These are phyloP conservation scores for Penicillium simplicissimum DNA, from an alignment of 495 filamentous ascomycete species.

Conservation along the genomic window DNA sequence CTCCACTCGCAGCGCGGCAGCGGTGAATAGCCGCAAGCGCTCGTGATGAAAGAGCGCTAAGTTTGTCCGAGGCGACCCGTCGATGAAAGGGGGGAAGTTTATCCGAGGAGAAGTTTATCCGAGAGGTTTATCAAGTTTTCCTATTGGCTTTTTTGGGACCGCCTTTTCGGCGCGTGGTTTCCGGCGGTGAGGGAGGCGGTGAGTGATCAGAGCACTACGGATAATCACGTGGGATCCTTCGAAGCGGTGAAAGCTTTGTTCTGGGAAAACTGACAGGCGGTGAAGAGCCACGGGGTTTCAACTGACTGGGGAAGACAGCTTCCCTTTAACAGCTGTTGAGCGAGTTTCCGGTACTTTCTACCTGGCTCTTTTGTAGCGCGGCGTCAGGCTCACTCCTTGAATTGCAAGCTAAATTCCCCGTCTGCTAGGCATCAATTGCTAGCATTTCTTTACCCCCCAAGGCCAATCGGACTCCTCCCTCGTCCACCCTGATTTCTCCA, in stretches of 20 bases:
- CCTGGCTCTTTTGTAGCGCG: too few species aligned
- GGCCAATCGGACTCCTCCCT: slow-evolving; percentile 2
- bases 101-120: too few species aligned
- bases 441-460: neutral
- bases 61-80: too few species aligned
- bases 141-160: too few species aligned
- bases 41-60: too few species aligned
- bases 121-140: too few species aligned
- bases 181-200: too few species aligned
- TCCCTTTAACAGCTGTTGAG: slow-evolving; percentile 12
- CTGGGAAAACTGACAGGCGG: slow-evolving; percentile 27
- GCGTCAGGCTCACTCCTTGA: neutral
- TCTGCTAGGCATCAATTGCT: slow-evolving; percentile 8
- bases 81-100: too few species aligned
- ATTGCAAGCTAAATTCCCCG: neutral
- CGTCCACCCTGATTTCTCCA: neutral
- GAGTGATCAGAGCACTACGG: neutral
- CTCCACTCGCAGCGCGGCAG: too few species aligned
- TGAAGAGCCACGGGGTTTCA: slow-evolving; percentile 24
- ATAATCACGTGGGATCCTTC: too few species aligned
- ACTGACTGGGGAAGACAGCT: slow-evolving; percentile 19
- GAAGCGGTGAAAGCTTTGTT: neutral
- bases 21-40: too few species aligned
- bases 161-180: too few species aligned
- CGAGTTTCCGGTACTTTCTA: neutral